Evolutionary conservation across 164 flowering plant species (phyloP).

Genomic region (Berberis vulgaris): DNA sequence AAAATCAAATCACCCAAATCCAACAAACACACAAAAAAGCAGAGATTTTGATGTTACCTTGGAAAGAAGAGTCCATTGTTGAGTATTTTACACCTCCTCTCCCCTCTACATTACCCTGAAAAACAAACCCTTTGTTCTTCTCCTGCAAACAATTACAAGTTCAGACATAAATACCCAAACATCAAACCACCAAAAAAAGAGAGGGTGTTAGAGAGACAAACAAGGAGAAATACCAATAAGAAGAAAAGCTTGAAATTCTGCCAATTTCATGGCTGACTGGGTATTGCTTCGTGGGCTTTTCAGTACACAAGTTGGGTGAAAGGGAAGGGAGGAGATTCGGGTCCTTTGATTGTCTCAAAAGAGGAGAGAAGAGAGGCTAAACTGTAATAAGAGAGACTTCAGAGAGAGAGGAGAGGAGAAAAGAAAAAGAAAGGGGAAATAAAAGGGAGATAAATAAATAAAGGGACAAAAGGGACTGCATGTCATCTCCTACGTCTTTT

Average conservation of each 20-base stretch:
- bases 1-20: slow-evolving; percentile 1
- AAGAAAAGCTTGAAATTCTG: slow-evolving; percentile 24
- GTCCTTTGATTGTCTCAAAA: slow-evolving; percentile 10
- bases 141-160: slow-evolving; percentile 22
- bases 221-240: slow-evolving; percentile 23
- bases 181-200: slow-evolving; percentile 2
- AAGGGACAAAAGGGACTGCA: slow-evolving; percentile 4
- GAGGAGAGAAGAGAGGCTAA: slow-evolving; percentile 7
- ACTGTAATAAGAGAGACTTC: not conserved
- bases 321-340: slow-evolving; percentile 23
- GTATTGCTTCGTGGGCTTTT: slow-evolving; percentile 22
- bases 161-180: slow-evolving; percentile 1
- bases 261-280: slow-evolving; percentile 29
- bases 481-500: slow-evolving; percentile 8
- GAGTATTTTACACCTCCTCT: slow-evolving; percentile 7
- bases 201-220: slow-evolving; percentile 9
- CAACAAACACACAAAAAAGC: not conserved
- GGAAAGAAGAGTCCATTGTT: slow-evolving; percentile 34
- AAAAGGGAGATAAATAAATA: not conserved
- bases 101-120: slow-evolving; percentile 32
- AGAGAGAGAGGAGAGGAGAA: not conserved
- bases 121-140: slow-evolving; percentile 17
- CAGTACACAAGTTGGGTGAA: slow-evolving; percentile 19
- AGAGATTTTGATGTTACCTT: slow-evolving; percentile 23
- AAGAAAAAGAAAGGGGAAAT: not conserved